These are phyloP conservation scores for Calonectria multiphialidica DNA, from an alignment of 2,329 filamentous ascomycete genomes.

Conservation along the genomic window DNA sequence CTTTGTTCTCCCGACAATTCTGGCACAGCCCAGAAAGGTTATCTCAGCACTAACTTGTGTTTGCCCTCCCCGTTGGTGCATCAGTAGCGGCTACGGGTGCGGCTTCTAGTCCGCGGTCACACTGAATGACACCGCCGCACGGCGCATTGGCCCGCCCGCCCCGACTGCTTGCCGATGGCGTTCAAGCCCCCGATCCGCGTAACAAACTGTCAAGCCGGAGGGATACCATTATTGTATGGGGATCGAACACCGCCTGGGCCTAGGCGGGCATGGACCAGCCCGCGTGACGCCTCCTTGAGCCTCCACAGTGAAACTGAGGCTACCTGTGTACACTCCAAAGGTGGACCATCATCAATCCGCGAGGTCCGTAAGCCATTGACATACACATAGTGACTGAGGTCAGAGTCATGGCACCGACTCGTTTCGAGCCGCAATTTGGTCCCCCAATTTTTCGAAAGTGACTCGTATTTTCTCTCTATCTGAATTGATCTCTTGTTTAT, in stretches of 20 bases:
- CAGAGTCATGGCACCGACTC: slow-evolving; percentile 30
- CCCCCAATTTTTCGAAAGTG: background rate
- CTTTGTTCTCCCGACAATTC: slow-evolving; percentile 13
- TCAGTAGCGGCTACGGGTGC: slow-evolving; percentile 11
- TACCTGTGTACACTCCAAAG: slow-evolving; percentile 16
- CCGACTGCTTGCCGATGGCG: slow-evolving; percentile 26
- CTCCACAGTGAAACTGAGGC: slow-evolving; percentile 34
- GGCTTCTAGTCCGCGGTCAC: slow-evolving; percentile 11
- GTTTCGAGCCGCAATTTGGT: slow-evolving; percentile 34
- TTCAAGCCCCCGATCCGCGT: slow-evolving; percentile 28
- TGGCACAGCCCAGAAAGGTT: slow-evolving; percentile 36
- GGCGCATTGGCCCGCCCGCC: slow-evolving; percentile 25
- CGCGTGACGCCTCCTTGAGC: slow-evolving; percentile 20
- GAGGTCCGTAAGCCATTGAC: slow-evolving; percentile 17
- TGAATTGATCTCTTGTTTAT: background rate
- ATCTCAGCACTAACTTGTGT: slow-evolving; percentile 32
- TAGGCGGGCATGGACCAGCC: slow-evolving; percentile 3
- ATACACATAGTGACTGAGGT: slow-evolving; percentile 25
- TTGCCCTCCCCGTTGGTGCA: slow-evolving; percentile 15
- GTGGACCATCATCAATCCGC: slow-evolving; percentile 20
- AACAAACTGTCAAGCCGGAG: slow-evolving; percentile 22
- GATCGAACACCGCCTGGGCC: slow-evolving; percentile 27
- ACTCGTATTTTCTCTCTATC: background rate
- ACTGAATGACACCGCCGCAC: slow-evolving; percentile 32
- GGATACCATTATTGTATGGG: slow-evolving; percentile 27